Conservation (phyloP, 108 stramenopile genomes). For the Craspedostauros australis region DNA sequence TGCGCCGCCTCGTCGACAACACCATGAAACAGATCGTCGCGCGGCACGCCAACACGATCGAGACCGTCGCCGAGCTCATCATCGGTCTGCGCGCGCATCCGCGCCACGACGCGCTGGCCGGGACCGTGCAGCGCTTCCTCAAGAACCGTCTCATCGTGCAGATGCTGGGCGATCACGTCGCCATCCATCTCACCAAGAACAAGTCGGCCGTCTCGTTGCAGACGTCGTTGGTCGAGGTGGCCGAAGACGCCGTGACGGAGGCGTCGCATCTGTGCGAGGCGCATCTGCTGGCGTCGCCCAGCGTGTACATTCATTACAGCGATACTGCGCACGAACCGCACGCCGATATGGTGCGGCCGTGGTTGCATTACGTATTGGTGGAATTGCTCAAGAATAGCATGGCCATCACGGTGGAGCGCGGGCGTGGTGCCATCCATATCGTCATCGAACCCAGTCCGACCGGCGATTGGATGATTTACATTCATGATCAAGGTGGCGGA, state of each 20-base stretch:
- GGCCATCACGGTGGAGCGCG: conserved; percentile 45
- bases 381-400: conserved; percentile 77
- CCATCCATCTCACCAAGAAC: neutral
- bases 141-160: conserved; percentile 48
- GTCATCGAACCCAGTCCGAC: conserved; percentile 4
- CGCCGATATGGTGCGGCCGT: conserved; percentile 51
- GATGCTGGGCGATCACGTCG: conserved; percentile 58
- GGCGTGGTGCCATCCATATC: conserved; percentile 16
- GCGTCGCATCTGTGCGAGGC: conserved; percentile 69
- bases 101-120: neutral
- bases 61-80: conserved; percentile 59
- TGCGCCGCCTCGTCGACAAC: neutral
- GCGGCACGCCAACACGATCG: conserved; percentile 65
- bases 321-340: neutral
- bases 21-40: conserved; percentile 55
- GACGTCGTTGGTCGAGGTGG: conserved; percentile 26
- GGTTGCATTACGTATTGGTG: conserved; percentile 72
- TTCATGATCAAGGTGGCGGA: conserved; percentile 58
- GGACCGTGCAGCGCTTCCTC: conserved; percentile 28
- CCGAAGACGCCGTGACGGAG: conserved; percentile 60
- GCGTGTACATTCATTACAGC: conserved; percentile 6
- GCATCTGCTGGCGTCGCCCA: conserved; percentile 38
- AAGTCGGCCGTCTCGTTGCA: conserved; percentile 46
- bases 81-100: conserved; percentile 23
- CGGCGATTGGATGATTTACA: conserved; percentile 26